Evolutionary conservation across 179 eudicot genomes (phyloP), one percentile per base, ranked within the genome.

Genomic region (Silene noctiflora): DNA sequence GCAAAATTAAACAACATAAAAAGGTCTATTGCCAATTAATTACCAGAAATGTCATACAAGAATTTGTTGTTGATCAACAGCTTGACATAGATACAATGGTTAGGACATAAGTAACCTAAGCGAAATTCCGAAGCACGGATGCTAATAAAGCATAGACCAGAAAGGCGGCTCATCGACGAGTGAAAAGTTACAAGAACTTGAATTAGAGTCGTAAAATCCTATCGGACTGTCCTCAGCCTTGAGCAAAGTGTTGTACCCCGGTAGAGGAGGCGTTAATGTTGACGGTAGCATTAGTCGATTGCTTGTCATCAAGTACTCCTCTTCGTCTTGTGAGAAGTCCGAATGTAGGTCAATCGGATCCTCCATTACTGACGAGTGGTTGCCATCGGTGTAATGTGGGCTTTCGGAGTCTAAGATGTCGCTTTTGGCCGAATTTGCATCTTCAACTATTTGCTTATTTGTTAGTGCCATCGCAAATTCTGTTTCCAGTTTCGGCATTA

Each of bases 371-470:
- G 87, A 75, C 27, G 79, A 75, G 33, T 72, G 84, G 74, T 82
- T 81, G 53, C 73, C 87, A 13, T 83, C 87, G 0, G 70, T 73
- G 70, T 76, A 82, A 77, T 75, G 83, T 39, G 92, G 90, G 83
- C 92, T 89, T 12, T 89, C 92, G 0, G 91, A 91, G 74, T 93
- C 96, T 12, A 86, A 53, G 24, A 91, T 80, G 61, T 87, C 94
- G 72, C 97, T 92, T 71, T 88, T 89, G 9, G 89, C 86, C 35
- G 96, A 92, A 76, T 81, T 89, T n/a, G 86, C 86, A 24, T 85
- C 88, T 71, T 86, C 88, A 4, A 76, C 84, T 19, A 79, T 86
- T 78, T 87, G 87, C 51, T n/a, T 65, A 42, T 35, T 58, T 6
- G 72, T 39, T 44, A 6, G 74, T 76, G 71, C 13, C 11, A 20